Evolutionary conservation across 352 stramenopile species (phyloP).

Genomic region (Albugo laibachii): DNA sequence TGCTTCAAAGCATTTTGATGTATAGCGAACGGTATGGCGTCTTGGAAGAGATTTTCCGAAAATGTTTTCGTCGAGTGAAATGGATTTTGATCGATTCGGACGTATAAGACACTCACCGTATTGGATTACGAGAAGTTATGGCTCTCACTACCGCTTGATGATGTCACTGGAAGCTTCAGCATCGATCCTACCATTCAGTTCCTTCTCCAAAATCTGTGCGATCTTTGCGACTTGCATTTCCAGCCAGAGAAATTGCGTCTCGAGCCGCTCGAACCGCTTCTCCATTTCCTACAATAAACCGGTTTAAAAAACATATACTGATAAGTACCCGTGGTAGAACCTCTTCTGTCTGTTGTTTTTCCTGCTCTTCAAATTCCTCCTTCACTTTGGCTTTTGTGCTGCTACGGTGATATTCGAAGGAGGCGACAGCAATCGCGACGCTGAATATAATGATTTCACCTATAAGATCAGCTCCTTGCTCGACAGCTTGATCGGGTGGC

Average conservation of each 20-base stretch:
- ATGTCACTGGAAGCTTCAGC: not conserved
- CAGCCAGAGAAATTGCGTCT: conserved; percentile 24
- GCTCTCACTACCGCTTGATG: too few species aligned
- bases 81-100: conserved; percentile 84
- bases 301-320: conserved; percentile 3
- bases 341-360: conserved; percentile 19
- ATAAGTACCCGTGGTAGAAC: conserved; percentile 3
- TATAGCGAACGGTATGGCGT: conserved; percentile 66
- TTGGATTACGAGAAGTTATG: too few species aligned
- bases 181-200: conserved; percentile 2
- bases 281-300: conserved; percentile 14
- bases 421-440: conserved; percentile 40
- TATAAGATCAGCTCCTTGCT: conserved; percentile 55
- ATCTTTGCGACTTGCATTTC: conserved; percentile 18
- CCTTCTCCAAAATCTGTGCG: conserved; percentile 16
- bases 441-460: conserved; percentile 66
- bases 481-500: conserved; percentile 42
- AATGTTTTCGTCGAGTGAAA: conserved; percentile 83
- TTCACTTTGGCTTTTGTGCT: conserved; percentile 20
- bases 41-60: conserved; percentile 77
- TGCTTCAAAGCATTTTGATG: conserved; percentile 83
- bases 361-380: conserved; percentile 15
- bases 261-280: conserved; percentile 25
- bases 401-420: conserved; percentile 57
- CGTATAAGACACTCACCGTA: too few species aligned